These are phyloP conservation scores for Akanthomyces lecanii DNA, from an alignment of 2,329 filamentous ascomycete species.

Conservation along the genomic window DNA sequence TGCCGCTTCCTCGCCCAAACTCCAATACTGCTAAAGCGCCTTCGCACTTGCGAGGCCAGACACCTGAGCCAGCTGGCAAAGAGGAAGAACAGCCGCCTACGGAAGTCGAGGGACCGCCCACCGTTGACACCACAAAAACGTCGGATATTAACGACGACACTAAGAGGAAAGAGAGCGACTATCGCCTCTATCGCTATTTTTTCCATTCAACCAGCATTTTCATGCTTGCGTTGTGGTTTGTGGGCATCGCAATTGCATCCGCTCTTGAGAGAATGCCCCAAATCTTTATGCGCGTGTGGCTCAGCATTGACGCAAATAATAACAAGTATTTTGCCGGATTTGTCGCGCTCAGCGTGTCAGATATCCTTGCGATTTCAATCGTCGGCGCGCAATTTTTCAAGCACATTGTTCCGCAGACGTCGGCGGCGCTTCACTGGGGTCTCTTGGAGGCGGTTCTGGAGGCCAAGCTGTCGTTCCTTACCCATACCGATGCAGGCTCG, in stretches of 20 bases:
- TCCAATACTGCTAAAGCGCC: neutral
- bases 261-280: slow-evolving; percentile 5
- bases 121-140: neutral
- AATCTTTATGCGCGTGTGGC: slow-evolving; percentile 16
- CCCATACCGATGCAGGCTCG: neutral
- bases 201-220: neutral
- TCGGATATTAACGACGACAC: neutral
- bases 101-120: neutral
- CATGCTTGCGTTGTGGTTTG: neutral
- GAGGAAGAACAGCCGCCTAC: neutral
- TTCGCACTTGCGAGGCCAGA: neutral
- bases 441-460: neutral
- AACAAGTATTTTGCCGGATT: slow-evolving; percentile 14
- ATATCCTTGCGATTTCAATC: neutral
- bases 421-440: neutral
- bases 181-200: neutral
- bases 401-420: slow-evolving; percentile 3
- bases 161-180: neutral
- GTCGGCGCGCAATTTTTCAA: slow-evolving; percentile 1
- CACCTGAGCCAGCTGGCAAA: neutral
- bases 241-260: neutral
- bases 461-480: slow-evolving; percentile 21
- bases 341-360: neutral
- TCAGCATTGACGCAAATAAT: slow-evolving; percentile 15
- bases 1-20: neutral